Evolutionary conservation across 148 eudicot genomes (phyloP), one percentile per base, ranked within the genome.

Genomic region (Agrostemma githago): DNA sequence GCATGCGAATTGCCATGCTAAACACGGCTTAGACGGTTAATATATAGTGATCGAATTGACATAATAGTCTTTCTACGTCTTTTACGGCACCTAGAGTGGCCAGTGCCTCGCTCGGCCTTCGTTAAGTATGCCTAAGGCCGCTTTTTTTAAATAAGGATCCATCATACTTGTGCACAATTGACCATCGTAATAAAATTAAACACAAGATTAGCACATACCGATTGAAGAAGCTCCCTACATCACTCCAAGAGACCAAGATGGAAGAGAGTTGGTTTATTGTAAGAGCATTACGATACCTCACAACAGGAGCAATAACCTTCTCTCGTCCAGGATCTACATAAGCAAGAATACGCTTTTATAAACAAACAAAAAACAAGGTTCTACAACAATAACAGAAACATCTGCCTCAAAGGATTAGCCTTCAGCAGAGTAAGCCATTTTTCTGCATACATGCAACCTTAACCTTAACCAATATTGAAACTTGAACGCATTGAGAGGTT

Each of bases 261-360:
- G 94, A 82, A 80, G 97, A 88, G 72, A 81, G 39, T 75, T 79
- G 87, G 68, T 72, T 74, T 38, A 90, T 44, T 48, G 75, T 73
- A 65, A 70, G 76, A 76, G 77, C 84, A 72, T 78, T 81, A 57
- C 70, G 78, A 76, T 81, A 90, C 72, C 79, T 87, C 74, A 92
- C 84, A 76, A 92, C 79, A 57, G 97, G 97, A 80, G 96, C 93
- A 82, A 90, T 86, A 72, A 95, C 92, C 72, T 92, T 92, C 67
- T 73, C 90, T 40, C 89, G 90, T 59, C 92, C 94, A 68, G 97
- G 99, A 82, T 95, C 99, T 95, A 64, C 41, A 75, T 8, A 72
- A 64, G 62, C 62, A 70, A 60, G 72, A 76, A 17, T 48, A 38
- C 43, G 65, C 56, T 40, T 62, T 64, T 21, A 16, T 17, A 26